phyloP scores from a whole-genome alignment of 768 basidiomycete species.

The Trametes sanguinea region DNA sequence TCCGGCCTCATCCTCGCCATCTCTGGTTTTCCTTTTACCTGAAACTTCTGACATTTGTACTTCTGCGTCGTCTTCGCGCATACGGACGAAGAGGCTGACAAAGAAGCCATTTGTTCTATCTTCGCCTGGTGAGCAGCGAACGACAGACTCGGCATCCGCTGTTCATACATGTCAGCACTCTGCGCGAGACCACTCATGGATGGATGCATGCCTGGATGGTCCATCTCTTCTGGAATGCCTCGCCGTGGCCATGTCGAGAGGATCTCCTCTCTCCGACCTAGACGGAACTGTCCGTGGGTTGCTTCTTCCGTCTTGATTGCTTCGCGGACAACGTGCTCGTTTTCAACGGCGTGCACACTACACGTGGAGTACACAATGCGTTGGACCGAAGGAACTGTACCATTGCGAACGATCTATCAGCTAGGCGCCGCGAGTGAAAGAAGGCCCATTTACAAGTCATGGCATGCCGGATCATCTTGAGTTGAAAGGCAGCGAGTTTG shows the following conservation, averaged over 20 bases:
- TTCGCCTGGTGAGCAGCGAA: constrained; percentile 77
- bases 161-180: neutral
- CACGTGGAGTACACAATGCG: constrained; percentile 98
- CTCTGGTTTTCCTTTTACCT: constrained; percentile 22
- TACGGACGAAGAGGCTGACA: constrained; percentile 83
- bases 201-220: constrained; percentile 45
- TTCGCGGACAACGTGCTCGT: constrained; percentile 85
- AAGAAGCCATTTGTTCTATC: constrained; percentile 98
- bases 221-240: constrained; percentile 69
- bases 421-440: too few relatives aligned
- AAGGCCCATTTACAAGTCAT: constrained; percentile 74
- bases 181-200: neutral
- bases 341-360: constrained; percentile 87
- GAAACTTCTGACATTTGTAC: neutral
- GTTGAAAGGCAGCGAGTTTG: constrained; percentile 86
- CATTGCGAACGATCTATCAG: too few relatives aligned
- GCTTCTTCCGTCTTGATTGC: constrained; percentile 77
- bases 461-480: constrained; percentile 89
- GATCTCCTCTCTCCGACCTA: constrained; percentile 68
- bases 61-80: neutral
- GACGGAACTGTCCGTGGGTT: constrained; percentile 53
- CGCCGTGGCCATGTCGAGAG: constrained; percentile 83
- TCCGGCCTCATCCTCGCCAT: constrained; percentile 1
- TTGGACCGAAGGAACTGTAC: constrained; percentile 68
- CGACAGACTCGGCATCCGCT: constrained; percentile 60